phyloP scores from a whole-genome alignment of 495 filamentous ascomycete genomes.

The Pseudoneurospora amorphoporcata region DNA sequence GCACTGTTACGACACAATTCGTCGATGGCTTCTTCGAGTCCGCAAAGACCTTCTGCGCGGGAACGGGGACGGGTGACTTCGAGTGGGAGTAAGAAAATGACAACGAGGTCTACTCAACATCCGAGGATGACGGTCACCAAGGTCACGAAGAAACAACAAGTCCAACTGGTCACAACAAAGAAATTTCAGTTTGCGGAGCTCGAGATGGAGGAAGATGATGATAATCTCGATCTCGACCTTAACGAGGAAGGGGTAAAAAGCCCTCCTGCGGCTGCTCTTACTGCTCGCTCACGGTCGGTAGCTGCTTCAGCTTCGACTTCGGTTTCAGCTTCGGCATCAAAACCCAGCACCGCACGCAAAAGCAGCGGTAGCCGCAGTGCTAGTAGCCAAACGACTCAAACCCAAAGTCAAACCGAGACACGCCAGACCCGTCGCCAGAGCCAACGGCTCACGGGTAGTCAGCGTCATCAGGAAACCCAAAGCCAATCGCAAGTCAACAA shows the following conservation, averaged over 20 bases:
- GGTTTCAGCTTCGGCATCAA: neutral
- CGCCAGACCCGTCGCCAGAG: neutral
- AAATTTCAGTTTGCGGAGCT: neutral
- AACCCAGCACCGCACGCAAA: neutral
- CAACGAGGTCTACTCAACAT: neutral
- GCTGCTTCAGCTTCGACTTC: neutral
- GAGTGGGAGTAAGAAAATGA: neutral
- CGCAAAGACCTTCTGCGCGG: neutral
- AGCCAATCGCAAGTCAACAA: neutral
- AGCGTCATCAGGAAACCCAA: neutral
- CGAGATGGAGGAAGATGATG: neutral
- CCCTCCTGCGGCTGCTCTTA: neutral
- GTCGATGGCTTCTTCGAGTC: neutral
- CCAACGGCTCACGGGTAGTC: slow-evolving; percentile 1
- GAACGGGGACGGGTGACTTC: neutral
- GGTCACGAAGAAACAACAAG: neutral
- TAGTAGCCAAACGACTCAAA: neutral
- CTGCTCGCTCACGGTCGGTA: neutral
- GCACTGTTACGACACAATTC: neutral
- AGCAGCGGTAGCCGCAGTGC: neutral
- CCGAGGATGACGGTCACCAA: neutral
- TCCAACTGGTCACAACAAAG: neutral
- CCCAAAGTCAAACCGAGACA: neutral
- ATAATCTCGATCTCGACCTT: neutral
- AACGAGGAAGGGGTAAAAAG: neutral